A percentile compares a stretch with the other conserved stretches of the same genome.
Evolutionary conservation across 1,284 basidiomycete species (phyloP).

Genomic region (Butyriboletus appendiculatus): DNA sequence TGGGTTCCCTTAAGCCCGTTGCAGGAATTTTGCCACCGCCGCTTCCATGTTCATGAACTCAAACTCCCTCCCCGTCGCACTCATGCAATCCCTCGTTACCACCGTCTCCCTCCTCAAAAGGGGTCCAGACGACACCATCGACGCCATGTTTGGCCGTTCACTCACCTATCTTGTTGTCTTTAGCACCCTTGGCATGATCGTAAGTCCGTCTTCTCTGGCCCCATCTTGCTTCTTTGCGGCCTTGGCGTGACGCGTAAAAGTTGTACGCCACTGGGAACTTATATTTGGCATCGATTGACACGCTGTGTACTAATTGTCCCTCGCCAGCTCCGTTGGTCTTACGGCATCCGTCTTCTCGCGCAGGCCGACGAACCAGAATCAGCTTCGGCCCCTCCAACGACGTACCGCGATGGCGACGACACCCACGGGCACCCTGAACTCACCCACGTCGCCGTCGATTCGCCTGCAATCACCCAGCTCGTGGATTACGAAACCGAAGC

Average conservation of each 20-base stretch:
- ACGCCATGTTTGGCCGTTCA: constrained; percentile 90
- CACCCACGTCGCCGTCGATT: neutral
- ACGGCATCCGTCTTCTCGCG: constrained; percentile 78
- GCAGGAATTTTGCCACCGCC: constrained; percentile 81
- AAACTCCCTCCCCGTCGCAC: constrained; percentile 90
- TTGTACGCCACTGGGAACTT: too few relatives aligned
- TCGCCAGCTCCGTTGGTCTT: constrained; percentile 83
- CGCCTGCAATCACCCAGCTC: constrained; percentile 1
- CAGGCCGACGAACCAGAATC: constrained; percentile 59
- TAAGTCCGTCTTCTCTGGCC: constrained; percentile 31
- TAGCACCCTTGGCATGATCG: constrained; percentile 92
- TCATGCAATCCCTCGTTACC: constrained; percentile 87
- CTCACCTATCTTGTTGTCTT: constrained; percentile 92
- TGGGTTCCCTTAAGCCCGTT: neutral
- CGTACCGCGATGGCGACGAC: constrained; percentile 14
- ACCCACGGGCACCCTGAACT: neutral
- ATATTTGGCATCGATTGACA: neutral
- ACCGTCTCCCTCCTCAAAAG: constrained; percentile 86
- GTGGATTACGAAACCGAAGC: constrained; percentile 11
- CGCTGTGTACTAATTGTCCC: neutral
- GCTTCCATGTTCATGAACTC: constrained; percentile 91
- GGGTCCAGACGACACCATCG: constrained; percentile 77
- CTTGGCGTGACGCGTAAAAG: neutral
- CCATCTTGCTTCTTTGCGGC: neutral
- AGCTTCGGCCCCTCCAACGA: neutral